Conservation (phyloP, 2,329 filamentous ascomycete species). For the Magnaporthiopsis rhizophila region DNA sequence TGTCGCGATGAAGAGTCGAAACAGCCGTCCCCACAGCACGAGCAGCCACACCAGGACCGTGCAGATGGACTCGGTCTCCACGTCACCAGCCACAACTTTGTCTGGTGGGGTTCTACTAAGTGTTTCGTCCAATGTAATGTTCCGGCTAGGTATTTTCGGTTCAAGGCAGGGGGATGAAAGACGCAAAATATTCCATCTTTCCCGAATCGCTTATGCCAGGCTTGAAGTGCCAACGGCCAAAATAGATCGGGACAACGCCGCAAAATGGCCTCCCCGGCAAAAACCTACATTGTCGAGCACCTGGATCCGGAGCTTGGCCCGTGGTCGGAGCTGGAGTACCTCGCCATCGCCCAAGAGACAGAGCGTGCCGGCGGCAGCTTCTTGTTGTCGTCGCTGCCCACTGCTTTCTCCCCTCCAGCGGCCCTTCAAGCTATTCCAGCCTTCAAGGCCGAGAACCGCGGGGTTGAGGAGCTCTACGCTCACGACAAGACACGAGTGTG, state of each 20-base stretch:
- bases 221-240: neutral
- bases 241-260: neutral
- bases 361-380: conserved; percentile 59
- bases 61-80: no score
- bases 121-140: no score
- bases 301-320: conserved; percentile 87
- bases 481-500: conserved; percentile 70
- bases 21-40: no score
- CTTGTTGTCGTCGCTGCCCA: conserved; percentile 66
- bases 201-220: neutral
- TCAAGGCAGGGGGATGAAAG: no score
- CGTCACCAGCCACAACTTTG: no score
- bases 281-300: conserved; percentile 92
- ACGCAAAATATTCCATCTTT: neutral
- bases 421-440: conserved; percentile 47
- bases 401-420: conserved; percentile 56
- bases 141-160: no score
- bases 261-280: conserved; percentile 34
- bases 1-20: no score
- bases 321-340: conserved; percentile 93
- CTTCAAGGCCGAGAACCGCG: conserved; percentile 64
- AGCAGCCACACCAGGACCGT: no score
- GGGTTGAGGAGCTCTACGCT: conserved; percentile 78
- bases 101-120: no score
- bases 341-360: conserved; percentile 77